Evolutionary conservation across 352 stramenopile genomes (phyloP).

Genomic region (Globisporangium sylvaticum): DNA sequence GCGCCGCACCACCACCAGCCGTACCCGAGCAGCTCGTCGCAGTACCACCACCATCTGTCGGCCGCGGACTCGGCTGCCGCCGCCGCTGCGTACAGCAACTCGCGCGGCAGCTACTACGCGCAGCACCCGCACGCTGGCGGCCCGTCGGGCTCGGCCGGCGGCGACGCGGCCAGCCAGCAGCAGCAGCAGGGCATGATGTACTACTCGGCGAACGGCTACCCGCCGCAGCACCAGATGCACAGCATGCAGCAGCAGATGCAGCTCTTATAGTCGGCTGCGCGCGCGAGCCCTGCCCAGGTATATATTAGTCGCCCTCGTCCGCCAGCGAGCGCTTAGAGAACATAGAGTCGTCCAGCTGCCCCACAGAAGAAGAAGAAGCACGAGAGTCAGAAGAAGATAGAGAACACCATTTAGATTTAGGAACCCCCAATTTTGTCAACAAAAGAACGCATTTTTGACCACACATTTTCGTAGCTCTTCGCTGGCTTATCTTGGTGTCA

Average conservation of each 20-base stretch:
- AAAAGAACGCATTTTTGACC: slow-evolving; percentile 6
- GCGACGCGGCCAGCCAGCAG: slow-evolving; percentile 23
- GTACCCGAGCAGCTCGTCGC: slow-evolving; percentile 40
- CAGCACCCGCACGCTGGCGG: slow-evolving; percentile 34
- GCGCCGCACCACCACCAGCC: slow-evolving; percentile 32
- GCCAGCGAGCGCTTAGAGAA: slow-evolving; percentile 12
- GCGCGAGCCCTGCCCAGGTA: slow-evolving; percentile 16
- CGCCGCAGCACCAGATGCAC: slow-evolving; percentile 69
- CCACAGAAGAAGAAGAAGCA: background rate
- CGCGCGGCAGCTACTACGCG: slow-evolving; percentile 51
- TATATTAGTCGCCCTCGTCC: slow-evolving; percentile 14
- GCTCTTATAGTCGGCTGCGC: slow-evolving; percentile 44
- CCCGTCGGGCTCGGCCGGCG: slow-evolving; percentile 17
- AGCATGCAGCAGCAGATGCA: slow-evolving; percentile 69
- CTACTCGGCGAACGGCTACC: slow-evolving; percentile 57
- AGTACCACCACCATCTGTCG: slow-evolving; percentile 67
- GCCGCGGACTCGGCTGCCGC: slow-evolving; percentile 52
- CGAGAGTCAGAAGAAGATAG: slow-evolving; percentile 1
- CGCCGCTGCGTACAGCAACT: slow-evolving; percentile 46
- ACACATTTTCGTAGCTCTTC: background rate
- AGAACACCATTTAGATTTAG: background rate
- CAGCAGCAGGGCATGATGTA: slow-evolving; percentile 53
- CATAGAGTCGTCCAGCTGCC: background rate
- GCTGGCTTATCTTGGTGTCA: background rate
- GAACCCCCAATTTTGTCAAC: slow-evolving; percentile 3